phyloP scores from a whole-genome alignment of 306 rosid species.

The Acacia melanoxylon region DNA sequence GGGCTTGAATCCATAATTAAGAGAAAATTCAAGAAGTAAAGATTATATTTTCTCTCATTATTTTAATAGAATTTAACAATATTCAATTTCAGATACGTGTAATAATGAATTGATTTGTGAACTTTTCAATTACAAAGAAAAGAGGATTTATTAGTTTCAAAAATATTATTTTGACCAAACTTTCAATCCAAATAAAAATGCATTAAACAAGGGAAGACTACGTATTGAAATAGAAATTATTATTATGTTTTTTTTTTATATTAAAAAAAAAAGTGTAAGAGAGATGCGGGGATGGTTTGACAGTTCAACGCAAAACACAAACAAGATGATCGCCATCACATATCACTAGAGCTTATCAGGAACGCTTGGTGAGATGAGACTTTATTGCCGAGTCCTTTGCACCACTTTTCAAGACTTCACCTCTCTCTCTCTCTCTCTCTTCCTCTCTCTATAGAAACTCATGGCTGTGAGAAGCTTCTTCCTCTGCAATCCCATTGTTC shows the following conservation, averaged over 20 bases:
- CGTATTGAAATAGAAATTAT: not conserved
- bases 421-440: not conserved
- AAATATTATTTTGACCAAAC: not conserved
- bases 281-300: not conserved
- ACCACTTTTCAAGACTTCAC: slow-evolving; percentile 47
- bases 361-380: slow-evolving; percentile 33
- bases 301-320: slow-evolving; percentile 15
- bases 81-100: no score
- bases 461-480: no score
- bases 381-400: slow-evolving; percentile 81
- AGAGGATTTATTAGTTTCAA: not conserved
- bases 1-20: no score
- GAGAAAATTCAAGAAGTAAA: no score
- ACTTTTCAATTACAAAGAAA: no score
- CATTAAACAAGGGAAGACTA: not conserved
- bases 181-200: not conserved
- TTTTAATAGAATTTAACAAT: no score
- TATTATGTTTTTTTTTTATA: no score
- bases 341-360: not conserved
- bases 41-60: no score
- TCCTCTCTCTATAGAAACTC: not conserved
- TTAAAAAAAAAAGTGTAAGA: not conserved
- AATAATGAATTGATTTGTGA: no score
- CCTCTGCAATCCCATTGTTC: slow-evolving; percentile 45
- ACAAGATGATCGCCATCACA: not conserved